Percentiles rank a stretch among this genome's conserved stretches.
Conservation (phyloP, 75 land plant genomes). For the Picea sitchensis region DNA sequence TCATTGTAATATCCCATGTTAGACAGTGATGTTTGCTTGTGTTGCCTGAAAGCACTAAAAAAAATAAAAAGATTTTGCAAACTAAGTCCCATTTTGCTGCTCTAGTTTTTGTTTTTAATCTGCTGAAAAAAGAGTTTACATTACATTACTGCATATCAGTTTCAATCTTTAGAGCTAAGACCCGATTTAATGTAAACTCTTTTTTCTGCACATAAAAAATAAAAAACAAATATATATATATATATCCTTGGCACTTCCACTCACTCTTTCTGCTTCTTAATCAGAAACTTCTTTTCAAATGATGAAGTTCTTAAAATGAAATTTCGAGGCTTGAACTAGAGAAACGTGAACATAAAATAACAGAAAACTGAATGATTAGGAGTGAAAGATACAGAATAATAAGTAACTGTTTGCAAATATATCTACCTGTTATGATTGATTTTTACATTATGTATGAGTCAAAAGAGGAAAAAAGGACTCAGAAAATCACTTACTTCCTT, state of each 20-base stretch:
- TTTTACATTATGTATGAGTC: not conserved
- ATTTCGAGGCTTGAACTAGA: not conserved
- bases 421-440: not conserved
- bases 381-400: not conserved
- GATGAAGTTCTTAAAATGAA: not conserved
- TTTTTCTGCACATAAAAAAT: too few relatives aligned
- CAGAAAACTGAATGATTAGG: not conserved
- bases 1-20: too few relatives aligned
- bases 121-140: too few relatives aligned
- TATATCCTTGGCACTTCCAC: not conserved
- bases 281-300: not conserved
- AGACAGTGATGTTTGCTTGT: too few relatives aligned
- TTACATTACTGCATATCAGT: too few relatives aligned
- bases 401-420: not conserved
- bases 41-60: too few relatives aligned
- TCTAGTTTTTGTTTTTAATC: too few relatives aligned
- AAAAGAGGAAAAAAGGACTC: constrained; percentile 2
- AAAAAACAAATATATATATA: too few relatives aligned
- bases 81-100: too few relatives aligned
- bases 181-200: too few relatives aligned
- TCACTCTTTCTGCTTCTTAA: not conserved
- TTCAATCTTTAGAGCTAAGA: too few relatives aligned
- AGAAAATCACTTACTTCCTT: constrained; percentile 76
- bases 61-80: too few relatives aligned
- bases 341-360: not conserved